These are phyloP conservation scores for Ceratocystis cacaofunesta DNA, from an alignment of 2,329 filamentous ascomycete genomes.

Conservation along the genomic window DNA sequence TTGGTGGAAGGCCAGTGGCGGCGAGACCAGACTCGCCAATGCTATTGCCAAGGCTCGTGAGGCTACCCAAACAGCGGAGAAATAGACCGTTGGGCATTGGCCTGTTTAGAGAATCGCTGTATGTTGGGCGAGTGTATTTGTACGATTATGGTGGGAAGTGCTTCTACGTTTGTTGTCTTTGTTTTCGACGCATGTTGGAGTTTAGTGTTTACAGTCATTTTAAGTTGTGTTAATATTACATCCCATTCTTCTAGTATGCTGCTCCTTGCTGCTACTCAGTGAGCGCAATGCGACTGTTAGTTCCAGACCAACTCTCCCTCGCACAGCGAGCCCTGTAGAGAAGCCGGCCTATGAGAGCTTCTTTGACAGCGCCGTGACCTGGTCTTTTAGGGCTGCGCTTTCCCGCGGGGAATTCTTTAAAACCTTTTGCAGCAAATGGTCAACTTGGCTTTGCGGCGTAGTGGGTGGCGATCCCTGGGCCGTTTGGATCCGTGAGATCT, in stretches of 20 bases:
- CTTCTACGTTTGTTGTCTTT: not conserved
- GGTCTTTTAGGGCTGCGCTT: conserved; percentile 33
- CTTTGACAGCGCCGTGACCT: conserved; percentile 32
- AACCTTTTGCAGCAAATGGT: conserved; percentile 44
- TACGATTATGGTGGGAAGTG: conserved; percentile 3
- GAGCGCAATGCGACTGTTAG: not conserved
- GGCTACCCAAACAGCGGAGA: not conserved
- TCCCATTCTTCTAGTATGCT: not conserved
- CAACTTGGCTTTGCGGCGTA: conserved; percentile 37
- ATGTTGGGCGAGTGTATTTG: not conserved
- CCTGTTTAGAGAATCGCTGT: not conserved
- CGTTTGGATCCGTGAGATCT: conserved; percentile 43
- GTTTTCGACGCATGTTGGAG: not conserved
- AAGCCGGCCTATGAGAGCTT: conserved; percentile 6
- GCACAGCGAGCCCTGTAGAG: not conserved
- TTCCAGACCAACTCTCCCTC: not conserved
- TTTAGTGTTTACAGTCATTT: not conserved
- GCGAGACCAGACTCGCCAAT: conserved; percentile 21
- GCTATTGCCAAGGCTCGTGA: not conserved
- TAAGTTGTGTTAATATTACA: not conserved
- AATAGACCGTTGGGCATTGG: not conserved
- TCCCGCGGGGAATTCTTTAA: conserved; percentile 38
- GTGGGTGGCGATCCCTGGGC: conserved; percentile 41
- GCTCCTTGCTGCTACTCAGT: not conserved
- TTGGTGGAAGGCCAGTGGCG: conserved; percentile 81